Percentiles rank a stretch among this genome's conserved stretches.
Conservation (phyloP, 2,329 filamentous ascomycete species). For the Ophiostoma perfectum region DNA sequence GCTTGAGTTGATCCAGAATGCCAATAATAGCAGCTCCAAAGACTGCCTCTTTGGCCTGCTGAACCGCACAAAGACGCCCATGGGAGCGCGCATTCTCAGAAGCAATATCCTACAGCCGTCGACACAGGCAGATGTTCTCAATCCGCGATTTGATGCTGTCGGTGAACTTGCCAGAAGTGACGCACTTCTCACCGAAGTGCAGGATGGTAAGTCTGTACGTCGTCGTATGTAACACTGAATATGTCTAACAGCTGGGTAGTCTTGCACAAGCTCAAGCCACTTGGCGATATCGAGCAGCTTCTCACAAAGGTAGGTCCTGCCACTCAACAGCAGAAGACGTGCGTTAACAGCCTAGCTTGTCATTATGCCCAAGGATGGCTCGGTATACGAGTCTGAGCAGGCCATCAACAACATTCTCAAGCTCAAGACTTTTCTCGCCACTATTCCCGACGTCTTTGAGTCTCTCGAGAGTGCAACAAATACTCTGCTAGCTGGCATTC, state of each 20-base stretch:
- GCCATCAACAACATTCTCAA: conserved; percentile 81
- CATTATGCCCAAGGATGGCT: conserved; percentile 60
- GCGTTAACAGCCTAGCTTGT: conserved; percentile 54
- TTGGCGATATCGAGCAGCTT: conserved; percentile 73
- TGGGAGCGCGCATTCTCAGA: conserved; percentile 78
- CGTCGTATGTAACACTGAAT: too few species aligned
- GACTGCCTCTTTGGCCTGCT: conserved; percentile 79
- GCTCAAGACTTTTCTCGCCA: conserved; percentile 72
- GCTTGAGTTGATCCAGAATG: conserved; percentile 84
- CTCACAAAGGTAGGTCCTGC: conserved; percentile 57
- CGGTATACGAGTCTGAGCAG: conserved; percentile 66
- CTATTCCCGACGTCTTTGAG: conserved; percentile 61
- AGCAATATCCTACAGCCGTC: conserved; percentile 86
- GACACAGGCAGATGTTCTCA: conserved; percentile 61
- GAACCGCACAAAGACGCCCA: conserved; percentile 79
- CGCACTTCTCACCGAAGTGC: conserved; percentile 73
- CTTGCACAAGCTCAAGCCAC: conserved; percentile 48
- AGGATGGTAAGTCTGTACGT: conserved; percentile 50
- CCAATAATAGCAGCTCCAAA: conserved; percentile 69
- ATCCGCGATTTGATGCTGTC: conserved; percentile 71
- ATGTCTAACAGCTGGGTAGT: conserved; percentile 7
- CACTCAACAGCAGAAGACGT: neutral
- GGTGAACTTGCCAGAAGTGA: conserved; percentile 77
- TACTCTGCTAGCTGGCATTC: conserved; percentile 61
- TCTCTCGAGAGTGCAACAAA: conserved; percentile 61